Conservation (phyloP, 2,329 filamentous ascomycete genomes). For the Fusarium veterinarium region DNA sequence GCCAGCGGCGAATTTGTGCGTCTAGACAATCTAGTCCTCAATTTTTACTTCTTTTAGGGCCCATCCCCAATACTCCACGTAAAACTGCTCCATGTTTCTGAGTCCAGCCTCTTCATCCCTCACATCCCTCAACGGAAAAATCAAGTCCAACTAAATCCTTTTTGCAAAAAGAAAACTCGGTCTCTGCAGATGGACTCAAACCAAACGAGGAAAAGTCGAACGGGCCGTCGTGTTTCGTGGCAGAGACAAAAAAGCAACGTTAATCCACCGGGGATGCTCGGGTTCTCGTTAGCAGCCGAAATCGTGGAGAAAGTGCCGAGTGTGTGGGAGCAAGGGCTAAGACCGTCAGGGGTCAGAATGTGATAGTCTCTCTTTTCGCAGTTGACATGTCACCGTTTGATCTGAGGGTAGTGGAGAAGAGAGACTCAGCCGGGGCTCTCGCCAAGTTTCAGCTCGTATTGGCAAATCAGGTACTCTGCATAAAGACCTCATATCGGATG, state of each 20-base stretch:
- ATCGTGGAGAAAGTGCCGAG: conserved; percentile 28
- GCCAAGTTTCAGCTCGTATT: conserved; percentile 2
- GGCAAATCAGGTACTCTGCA: conserved; percentile 7
- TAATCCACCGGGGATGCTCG: conserved; percentile 17
- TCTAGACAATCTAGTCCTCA: not conserved
- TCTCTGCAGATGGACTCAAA: not conserved
- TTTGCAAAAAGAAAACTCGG: conserved; percentile 10
- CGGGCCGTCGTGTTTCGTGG: conserved; percentile 36
- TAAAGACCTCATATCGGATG: conserved; percentile 6
- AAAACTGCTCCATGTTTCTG: conserved; percentile 1
- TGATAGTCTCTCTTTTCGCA: conserved; percentile 28
- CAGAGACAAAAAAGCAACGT: conserved; percentile 18
- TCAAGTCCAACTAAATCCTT: not conserved
- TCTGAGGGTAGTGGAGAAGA: conserved; percentile 7
- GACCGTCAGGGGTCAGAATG: conserved; percentile 20
- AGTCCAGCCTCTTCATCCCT: conserved; percentile 8
- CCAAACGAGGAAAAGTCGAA: conserved; percentile 28
- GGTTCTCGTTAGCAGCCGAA: conserved; percentile 25
- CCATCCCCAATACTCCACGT: not conserved
- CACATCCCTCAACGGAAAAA: conserved; percentile 8
- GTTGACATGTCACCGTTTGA: conserved; percentile 18
- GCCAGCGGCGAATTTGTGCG: conserved; percentile 1
- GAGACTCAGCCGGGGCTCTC: not conserved
- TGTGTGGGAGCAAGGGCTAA: conserved; percentile 10
- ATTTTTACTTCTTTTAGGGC: conserved; percentile 6